phyloP scores from a whole-genome alignment of 2,329 filamentous ascomycete genomes.

The Camptophora hylomeconis region DNA sequence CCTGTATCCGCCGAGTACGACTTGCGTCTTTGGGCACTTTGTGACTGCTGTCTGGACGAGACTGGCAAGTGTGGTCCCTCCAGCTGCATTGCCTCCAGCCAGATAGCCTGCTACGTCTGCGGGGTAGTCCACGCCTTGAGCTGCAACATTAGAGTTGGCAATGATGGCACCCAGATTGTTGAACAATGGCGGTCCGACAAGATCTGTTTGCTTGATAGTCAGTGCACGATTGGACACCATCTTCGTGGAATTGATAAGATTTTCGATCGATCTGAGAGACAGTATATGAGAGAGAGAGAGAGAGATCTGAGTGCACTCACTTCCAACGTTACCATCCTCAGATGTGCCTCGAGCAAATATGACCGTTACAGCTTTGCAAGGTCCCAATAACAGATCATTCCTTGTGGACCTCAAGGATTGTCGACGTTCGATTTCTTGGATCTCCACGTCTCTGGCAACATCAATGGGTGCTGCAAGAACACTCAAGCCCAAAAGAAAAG shows the following conservation, averaged over 20 bases:
- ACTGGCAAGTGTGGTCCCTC: constrained; percentile 33
- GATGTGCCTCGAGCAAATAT: constrained; percentile 46
- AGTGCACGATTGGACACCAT: too few relatives aligned
- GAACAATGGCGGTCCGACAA: constrained; percentile 40
- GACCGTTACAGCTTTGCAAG: constrained; percentile 36
- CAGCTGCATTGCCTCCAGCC: constrained; percentile 31
- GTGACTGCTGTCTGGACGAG: constrained; percentile 25
- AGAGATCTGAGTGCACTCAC: too few relatives aligned
- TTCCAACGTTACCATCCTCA: constrained; percentile 40
- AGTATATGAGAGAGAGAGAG: too few relatives aligned
- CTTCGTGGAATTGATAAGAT: too few relatives aligned
- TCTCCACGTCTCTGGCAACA: too few relatives aligned
- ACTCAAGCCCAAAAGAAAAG: too few relatives aligned
- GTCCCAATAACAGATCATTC: constrained; percentile 18
- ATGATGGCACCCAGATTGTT: constrained; percentile 29
- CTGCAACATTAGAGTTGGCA: constrained; percentile 31
- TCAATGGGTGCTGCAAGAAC: too few relatives aligned
- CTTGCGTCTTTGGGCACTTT: constrained; percentile 32
- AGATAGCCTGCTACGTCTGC: constrained; percentile 35
- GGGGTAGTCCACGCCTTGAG: constrained; percentile 43
- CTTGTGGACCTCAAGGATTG: too few relatives aligned
- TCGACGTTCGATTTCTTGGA: too few relatives aligned
- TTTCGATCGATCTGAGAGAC: too few relatives aligned
- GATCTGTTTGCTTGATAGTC: too few relatives aligned
- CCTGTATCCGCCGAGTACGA: constrained; percentile 37